Base-by-base conservation (phyloP, 2,329 filamentous ascomycete species). In the Nannizziopsis arthrosporioides region DNA sequence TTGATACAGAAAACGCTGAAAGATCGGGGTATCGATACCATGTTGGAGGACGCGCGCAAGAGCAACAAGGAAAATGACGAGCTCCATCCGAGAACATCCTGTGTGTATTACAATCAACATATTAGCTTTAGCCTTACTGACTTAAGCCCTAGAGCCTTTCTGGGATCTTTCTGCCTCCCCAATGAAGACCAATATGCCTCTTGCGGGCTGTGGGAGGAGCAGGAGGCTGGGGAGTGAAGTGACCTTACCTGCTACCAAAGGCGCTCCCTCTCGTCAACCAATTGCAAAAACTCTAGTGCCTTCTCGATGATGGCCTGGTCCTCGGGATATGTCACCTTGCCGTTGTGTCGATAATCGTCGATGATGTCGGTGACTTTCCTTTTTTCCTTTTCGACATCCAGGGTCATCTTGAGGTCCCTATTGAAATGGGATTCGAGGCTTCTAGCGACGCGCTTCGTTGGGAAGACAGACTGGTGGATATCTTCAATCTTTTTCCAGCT, bases 11-110 rank as follows among this genome's bases (percentile, higher is more conserved):
- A 80, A 69, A 88, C 83, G 2, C 73, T 98, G 43, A 93, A 92
- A 67, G 81, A 87, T 49, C 79, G 84, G 59, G 92, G 92, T 49
- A 94, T 98, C 62, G 88, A 96, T 66, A 85, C 84, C 59, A 85
- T 96, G 73, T 72, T 98, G 9, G 85, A 89, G 6, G 92, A 96
- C 59, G 90, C 90, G 14, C 76, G 89, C 51, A 87, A 92, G 56
- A 85, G 89, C 61, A 89, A 86, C 59, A 85, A 81, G 59, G 92
- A 96, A 56, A 92, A 86, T 53, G 90, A 96, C 63, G 71, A 79
- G 9, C 73, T 83, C 55, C 77, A 84, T 58, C 72, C 85, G 70
- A 67, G 60, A 42, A 63, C 57, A 53, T 34, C 44, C 11, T 53
- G 48, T 53, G 51, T 44, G 49, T 43, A 41, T 30, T 36, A 35